A percentile compares a stretch with the other conserved stretches of the same genome.
Conservation (phyloP, 2,329 filamentous ascomycete genomes). For the Sarocladium oryzae region DNA sequence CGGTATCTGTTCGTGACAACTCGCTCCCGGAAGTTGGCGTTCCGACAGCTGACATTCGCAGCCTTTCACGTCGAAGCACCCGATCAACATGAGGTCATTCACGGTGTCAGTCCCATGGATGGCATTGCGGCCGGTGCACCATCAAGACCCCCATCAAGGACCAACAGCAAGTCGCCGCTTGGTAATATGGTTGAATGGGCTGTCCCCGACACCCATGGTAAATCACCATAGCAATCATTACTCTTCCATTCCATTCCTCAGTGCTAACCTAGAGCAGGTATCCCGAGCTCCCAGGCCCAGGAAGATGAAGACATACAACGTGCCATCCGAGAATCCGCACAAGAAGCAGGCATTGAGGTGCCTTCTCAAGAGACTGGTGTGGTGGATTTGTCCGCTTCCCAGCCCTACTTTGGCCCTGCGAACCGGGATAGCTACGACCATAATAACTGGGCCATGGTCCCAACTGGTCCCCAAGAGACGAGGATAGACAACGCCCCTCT, state of each 20-base stretch:
- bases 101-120: slow-evolving; percentile 35
- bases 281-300: slow-evolving; percentile 22
- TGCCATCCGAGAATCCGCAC: slow-evolving; percentile 49
- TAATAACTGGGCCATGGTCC: slow-evolving; percentile 54
- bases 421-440: slow-evolving; percentile 49
- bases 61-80: slow-evolving; percentile 52
- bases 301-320: slow-evolving; percentile 51
- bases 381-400: slow-evolving; percentile 29
- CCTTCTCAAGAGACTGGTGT: slow-evolving; percentile 45
- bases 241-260: neutral
- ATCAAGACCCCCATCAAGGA: slow-evolving; percentile 56
- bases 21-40: neutral
- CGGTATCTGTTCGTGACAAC: slow-evolving; percentile 35
- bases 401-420: slow-evolving; percentile 53
- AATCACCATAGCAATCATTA: neutral
- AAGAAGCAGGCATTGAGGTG: slow-evolving; percentile 40
- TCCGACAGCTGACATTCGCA: slow-evolving; percentile 15
- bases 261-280: slow-evolving; percentile 18
- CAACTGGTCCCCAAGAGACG: slow-evolving; percentile 21
- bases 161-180: slow-evolving; percentile 50
- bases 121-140: slow-evolving; percentile 40
- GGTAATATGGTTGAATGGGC: slow-evolving; percentile 44
- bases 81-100: slow-evolving; percentile 36
- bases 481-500: slow-evolving; percentile 18
- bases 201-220: slow-evolving; percentile 24